Conservation (phyloP, 1,284 basidiomycete species). For the Cutaneotrichosporon spelunceum region DNA sequence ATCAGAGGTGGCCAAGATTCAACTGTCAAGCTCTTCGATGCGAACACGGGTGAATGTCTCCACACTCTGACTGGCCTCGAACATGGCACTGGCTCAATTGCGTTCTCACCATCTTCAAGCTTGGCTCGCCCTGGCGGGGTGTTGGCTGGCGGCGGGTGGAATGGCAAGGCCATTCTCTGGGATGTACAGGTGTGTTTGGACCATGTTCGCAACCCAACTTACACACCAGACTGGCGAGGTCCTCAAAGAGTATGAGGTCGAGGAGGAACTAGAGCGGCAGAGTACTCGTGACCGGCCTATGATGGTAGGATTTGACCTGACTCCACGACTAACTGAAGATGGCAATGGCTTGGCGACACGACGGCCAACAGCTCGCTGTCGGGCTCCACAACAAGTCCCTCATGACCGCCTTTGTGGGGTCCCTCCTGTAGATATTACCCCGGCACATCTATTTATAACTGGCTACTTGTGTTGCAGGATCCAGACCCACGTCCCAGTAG, state of each 20-base stretch:
- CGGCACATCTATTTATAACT: not conserved
- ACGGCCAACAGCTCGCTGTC: slow-evolving; percentile 42
- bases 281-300: slow-evolving; percentile 34
- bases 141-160: slow-evolving; percentile 45
- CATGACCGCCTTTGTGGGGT: slow-evolving; percentile 34
- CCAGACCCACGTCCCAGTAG: slow-evolving; percentile 22
- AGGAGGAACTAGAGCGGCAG: slow-evolving; percentile 33
- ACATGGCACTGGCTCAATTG: slow-evolving; percentile 38
- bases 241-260: slow-evolving; percentile 33
- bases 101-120: slow-evolving; percentile 35
- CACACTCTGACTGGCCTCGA: slow-evolving; percentile 39
- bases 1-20: slow-evolving; percentile 45
- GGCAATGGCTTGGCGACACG: slow-evolving; percentile 42
- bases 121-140: slow-evolving; percentile 26
- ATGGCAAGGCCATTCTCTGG: slow-evolving; percentile 41
- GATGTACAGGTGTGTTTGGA: slow-evolving; percentile 38
- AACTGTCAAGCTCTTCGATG: slow-evolving; percentile 45
- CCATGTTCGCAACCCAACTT: not conserved
- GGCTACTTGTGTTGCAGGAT: slow-evolving; percentile 1
- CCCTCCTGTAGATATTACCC: slow-evolving; percentile 13
- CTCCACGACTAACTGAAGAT: slow-evolving; percentile 21
- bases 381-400: slow-evolving; percentile 42
- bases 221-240: slow-evolving; percentile 30
- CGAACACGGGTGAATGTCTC: slow-evolving; percentile 33
- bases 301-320: slow-evolving; percentile 31